A percentile compares a stretch with the other conserved stretches of the same genome.
Evolutionary conservation across 257 asterid genomes (phyloP).

Genomic region (Solanum ahanhuiri): DNA sequence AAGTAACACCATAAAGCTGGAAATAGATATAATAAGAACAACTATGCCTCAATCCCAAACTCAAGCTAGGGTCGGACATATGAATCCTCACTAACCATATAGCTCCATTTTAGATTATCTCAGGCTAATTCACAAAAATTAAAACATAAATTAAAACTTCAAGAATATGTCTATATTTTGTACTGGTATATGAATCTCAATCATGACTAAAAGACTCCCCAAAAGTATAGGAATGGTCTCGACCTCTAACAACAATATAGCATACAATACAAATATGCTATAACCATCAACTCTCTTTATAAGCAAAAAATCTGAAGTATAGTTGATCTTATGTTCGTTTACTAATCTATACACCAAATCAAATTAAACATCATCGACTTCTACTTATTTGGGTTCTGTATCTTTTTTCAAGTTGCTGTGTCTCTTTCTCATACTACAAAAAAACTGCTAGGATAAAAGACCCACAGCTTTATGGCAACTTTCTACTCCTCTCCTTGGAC

Average conservation of each 20-base stretch:
- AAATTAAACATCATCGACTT: no score
- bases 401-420: no score
- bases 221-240: neutral
- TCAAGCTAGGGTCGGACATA: neutral
- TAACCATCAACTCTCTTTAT: no score
- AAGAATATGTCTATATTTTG: neutral
- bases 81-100: neutral
- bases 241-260: neutral
- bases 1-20: neutral
- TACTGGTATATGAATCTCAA: neutral
- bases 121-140: neutral
- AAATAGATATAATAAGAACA: neutral
- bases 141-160: neutral
- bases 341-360: no score
- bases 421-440: no score
- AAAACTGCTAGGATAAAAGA: no score
- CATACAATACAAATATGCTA: neutral
- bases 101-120: neutral
- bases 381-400: no score
- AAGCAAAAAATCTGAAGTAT: no score
- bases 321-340: no score
- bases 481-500: no score
- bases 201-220: neutral
- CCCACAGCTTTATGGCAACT: no score
- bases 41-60: neutral